Percentiles rank a stretch among this genome's conserved stretches.
phyloP scores from a whole-genome alignment of 169 alveolate genomes.

The Plasmodium gallinaceum region DNA sequence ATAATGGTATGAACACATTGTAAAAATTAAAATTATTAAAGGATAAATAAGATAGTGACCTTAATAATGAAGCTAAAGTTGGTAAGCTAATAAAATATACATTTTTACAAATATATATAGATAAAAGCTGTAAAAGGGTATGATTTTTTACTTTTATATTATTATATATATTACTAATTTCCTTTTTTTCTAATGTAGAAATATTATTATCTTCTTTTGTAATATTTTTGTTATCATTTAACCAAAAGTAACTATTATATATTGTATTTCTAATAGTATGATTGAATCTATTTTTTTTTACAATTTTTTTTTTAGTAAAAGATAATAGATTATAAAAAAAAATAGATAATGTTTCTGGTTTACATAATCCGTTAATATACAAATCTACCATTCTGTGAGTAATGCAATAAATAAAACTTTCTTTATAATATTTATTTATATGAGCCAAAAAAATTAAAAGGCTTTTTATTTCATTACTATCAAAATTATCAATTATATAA shows the following conservation, averaged over 20 bases:
- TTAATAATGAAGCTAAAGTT: constrained; percentile 51
- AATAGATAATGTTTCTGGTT: constrained; percentile 16
- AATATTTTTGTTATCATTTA: constrained; percentile 37
- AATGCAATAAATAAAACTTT: constrained; percentile 52
- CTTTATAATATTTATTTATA: constrained; percentile 44
- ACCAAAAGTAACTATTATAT: constrained; percentile 60
- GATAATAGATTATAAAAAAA: constrained; percentile 31
- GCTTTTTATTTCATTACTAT: constrained; percentile 73
- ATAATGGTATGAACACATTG: constrained; percentile 68
- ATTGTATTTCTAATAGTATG: constrained; percentile 65
- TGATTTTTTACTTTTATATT: constrained; percentile 53
- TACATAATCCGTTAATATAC: constrained; percentile 49
- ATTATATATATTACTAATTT: constrained; percentile 13
- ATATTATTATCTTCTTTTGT: neutral
- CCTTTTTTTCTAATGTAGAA: constrained; percentile 4
- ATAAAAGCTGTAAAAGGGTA: constrained; percentile 51
- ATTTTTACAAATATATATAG: constrained; percentile 71
- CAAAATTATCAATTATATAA: constrained; percentile 64
- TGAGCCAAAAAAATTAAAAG: constrained; percentile 61
- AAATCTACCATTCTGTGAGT: constrained; percentile 63
- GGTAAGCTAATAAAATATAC: constrained; percentile 72
- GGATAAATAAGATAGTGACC: constrained; percentile 63
- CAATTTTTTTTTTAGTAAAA: constrained; percentile 41
- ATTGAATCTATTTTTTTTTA: constrained; percentile 66
- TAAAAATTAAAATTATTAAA: constrained; percentile 46